Base-by-base conservation (phyloP, 106 monocot genomes). In the Phalaenopsis equestris region DNA sequence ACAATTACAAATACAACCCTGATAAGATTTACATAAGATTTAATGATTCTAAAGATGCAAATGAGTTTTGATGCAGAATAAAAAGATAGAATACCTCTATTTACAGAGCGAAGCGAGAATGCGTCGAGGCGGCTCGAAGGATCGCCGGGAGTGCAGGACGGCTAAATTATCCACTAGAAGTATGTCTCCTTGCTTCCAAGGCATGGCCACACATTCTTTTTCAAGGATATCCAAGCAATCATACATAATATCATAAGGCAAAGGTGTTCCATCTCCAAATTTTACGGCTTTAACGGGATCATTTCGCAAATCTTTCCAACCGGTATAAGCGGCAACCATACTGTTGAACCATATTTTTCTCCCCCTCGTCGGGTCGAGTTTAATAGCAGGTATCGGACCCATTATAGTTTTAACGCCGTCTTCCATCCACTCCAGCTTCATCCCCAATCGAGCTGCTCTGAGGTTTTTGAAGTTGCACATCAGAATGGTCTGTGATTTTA, bases 281-380 rank as follows among this genome's bases (percentile, higher is more conserved):
- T 81, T 90, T 19, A 94, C 92, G 5, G 89, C 90, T 70, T 90
- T 92, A 37, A 81, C 42, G 16, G 89, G 87, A 79, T 86, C 88
- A 72, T 96, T 96, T 42, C 87, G 87, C 19, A 80, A 78, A 78
- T 94, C 89, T 49, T 89, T 86, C 94, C 97, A 94, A 2, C 90
- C 92, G 11, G 91, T 91, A 80, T 90, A 94, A 64, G 92, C 88
- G 37, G 92, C 88, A 2, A 98, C 89, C 94, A 98, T 85, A 85
- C 90, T 89, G 78, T 98, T 98, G 42, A 92, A 91, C 97, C 97
- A 98, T 82, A 94, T 87, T 76, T 90, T 98, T 41, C 87, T 75
- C 42, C 81, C 86, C 18, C 92, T 87, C 9, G 68, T 82, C 72
- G 89, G 74, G 46, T 94, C 94, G 7, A 81, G 75, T 75, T 86